Evolutionary conservation across 768 basidiomycete species (phyloP).

Genomic region (Psilocybe azurescens): DNA sequence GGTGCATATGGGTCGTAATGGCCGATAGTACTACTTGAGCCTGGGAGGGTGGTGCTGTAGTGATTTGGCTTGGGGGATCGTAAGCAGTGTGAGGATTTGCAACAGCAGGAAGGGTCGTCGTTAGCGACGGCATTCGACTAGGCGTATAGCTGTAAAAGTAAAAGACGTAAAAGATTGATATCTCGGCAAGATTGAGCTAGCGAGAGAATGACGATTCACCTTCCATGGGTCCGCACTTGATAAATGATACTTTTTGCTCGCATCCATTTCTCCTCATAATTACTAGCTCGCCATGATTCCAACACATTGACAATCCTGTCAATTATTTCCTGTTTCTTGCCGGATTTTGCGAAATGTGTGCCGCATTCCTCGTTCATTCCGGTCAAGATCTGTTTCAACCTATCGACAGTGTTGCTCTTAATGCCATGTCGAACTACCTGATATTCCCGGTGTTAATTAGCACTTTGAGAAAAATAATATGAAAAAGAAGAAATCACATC

Average conservation of each 20-base stretch:
- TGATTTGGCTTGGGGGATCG: slow-evolving; percentile 34
- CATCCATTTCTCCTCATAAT: slow-evolving; percentile 67
- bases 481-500: slow-evolving; percentile 53
- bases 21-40: slow-evolving; percentile 36
- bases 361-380: slow-evolving; percentile 82
- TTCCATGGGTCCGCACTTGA: slow-evolving; percentile 68
- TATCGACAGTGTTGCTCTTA: slow-evolving; percentile 83
- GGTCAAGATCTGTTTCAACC: slow-evolving; percentile 79
- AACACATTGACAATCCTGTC: slow-evolving; percentile 69
- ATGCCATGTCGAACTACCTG: slow-evolving; percentile 75
- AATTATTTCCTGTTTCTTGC: slow-evolving; percentile 89
- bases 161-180: slow-evolving; percentile 1
- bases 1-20: slow-evolving; percentile 75
- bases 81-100: slow-evolving; percentile 25
- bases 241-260: slow-evolving; percentile 70
- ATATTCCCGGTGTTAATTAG: slow-evolving; percentile 17
- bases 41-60: slow-evolving; percentile 32
- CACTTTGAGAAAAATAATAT: slow-evolving; percentile 10
- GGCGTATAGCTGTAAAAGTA: slow-evolving; percentile 25
- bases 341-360: slow-evolving; percentile 71
- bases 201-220: slow-evolving; percentile 52
- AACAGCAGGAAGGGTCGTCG: slow-evolving; percentile 22
- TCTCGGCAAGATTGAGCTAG: slow-evolving; percentile 3
- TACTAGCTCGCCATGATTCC: slow-evolving; percentile 62
- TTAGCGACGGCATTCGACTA: slow-evolving; percentile 19